Base-by-base conservation (phyloP, 805 yeast genomes). In the Metschnikowia cerradonensis region DNA sequence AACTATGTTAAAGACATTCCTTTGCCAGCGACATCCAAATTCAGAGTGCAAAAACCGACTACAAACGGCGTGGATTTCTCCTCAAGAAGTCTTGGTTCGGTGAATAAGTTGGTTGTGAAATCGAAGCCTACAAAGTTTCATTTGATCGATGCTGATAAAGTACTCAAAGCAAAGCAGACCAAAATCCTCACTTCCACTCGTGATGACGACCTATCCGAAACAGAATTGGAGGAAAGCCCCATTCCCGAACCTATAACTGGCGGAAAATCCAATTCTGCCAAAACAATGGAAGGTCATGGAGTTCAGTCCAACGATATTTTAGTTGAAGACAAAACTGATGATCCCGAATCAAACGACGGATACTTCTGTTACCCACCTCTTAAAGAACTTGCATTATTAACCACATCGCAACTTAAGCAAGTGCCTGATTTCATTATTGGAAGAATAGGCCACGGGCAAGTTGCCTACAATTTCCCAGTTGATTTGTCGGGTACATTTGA, bases 301-400 rank as follows among this genome's bases (percentile, higher is more conserved):
- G 7, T 38, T n/a, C 15, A 45, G 19, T 19, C 42, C 8, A 23
- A 37, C 14, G 48, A 45, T 22, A 19, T 26, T 15, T 31, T 26
- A 10, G n/a, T 52, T 41, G 65, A 57, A 3, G 60, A 55, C 30
- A 61, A 57, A n/a, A 36, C 34, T 7, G 47, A 44, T 23, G 47
- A 44, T 17, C 58, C 47, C 35, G 49, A 41, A 11, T 22, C 44
- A 20, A 50, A 54, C 36, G 59, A 66, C 4, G 87, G 79, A 2
- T 87, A 87, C 59, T 88, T 92, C 90, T 81, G 88, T 53, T 75
- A 85, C 0, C 95, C 94, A 1, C 67, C 86, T 0, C 67, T 84
- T 14, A 70, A 68, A 2, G 80, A 78, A 31, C 68, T 88, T 2
- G 55, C 75, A 0, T 55, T 63, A 6, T 57, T 80, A 49, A 62